These are phyloP conservation scores for Candida sphagnicola DNA, from an alignment of 805 yeast genomes.

Conservation along the genomic window DNA sequence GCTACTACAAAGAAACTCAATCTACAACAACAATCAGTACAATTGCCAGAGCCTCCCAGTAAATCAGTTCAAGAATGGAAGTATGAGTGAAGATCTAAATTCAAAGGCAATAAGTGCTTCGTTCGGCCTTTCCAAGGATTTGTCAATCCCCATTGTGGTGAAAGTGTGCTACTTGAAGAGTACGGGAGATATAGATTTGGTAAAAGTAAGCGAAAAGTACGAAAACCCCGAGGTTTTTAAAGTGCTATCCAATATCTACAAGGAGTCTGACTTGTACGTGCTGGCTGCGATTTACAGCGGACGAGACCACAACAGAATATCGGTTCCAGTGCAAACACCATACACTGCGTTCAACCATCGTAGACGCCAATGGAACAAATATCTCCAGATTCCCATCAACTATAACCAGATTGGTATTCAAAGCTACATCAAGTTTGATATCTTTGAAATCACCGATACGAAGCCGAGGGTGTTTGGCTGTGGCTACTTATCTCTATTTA, in stretches of 20 bases:
- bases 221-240: slow-evolving; percentile 32
- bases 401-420: slow-evolving; percentile 67
- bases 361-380: slow-evolving; percentile 61
- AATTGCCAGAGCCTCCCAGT: no score
- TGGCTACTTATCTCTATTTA: slow-evolving; percentile 58
- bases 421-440: slow-evolving; percentile 53
- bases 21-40: no score
- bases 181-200: slow-evolving; percentile 9
- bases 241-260: slow-evolving; percentile 24
- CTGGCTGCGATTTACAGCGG: slow-evolving; percentile 30
- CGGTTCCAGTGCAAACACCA: slow-evolving; percentile 32
- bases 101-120: slow-evolving; percentile 19
- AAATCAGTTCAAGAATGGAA: no score
- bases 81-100: slow-evolving; percentile 8
- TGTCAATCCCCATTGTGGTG: slow-evolving; percentile 27
- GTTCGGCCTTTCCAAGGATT: slow-evolving; percentile 38
- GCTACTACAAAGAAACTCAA: no score
- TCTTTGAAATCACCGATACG: slow-evolving; percentile 68
- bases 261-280: slow-evolving; percentile 33
- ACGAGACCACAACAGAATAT: slow-evolving; percentile 20
- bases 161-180: slow-evolving; percentile 28
- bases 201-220: slow-evolving; percentile 29
- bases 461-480: slow-evolving; percentile 53
- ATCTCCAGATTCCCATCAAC: slow-evolving; percentile 68
- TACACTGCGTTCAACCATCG: slow-evolving; percentile 29